phyloP scores from a whole-genome alignment of 2,329 filamentous ascomycete species.

The Cytospora mali region DNA sequence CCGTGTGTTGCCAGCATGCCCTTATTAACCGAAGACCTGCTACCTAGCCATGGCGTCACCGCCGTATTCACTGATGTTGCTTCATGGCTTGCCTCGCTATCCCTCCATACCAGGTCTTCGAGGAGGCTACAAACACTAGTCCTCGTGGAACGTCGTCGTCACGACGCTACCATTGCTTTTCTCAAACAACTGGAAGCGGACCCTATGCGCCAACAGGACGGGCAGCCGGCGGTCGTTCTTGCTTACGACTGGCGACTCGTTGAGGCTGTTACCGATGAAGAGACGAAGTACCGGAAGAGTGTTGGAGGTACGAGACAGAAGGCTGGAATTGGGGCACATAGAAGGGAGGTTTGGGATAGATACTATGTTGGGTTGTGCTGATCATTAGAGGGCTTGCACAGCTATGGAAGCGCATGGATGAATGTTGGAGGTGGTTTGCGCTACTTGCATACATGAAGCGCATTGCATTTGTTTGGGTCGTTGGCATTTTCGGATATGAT shows the following conservation, averaged over 20 bases:
- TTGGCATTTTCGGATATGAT: neutral
- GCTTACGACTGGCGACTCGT: conserved; percentile 45
- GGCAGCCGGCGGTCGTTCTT: conserved; percentile 36
- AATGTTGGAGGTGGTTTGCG: neutral
- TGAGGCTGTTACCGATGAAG: conserved; percentile 35
- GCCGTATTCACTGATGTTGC: conserved; percentile 37
- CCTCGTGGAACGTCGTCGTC: conserved; percentile 39
- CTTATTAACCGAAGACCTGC: conserved; percentile 42
- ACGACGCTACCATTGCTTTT: conserved; percentile 36
- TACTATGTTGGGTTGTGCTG: conserved; percentile 33
- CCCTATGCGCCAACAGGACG: conserved; percentile 31
- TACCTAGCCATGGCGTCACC: conserved; percentile 47
- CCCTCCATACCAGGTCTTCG: neutral
- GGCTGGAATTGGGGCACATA: conserved; percentile 17
- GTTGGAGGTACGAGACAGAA: conserved; percentile 21
- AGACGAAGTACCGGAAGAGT: conserved; percentile 33
- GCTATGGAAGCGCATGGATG: neutral
- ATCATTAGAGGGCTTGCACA: neutral
- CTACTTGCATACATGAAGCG: neutral
- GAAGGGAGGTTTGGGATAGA: conserved; percentile 32
- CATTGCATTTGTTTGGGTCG: conserved; percentile 11
- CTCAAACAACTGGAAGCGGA: conserved; percentile 34
- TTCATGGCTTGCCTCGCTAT: conserved; percentile 14
- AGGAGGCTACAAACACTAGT: conserved; percentile 34
- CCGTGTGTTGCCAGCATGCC: conserved; percentile 44